A percentile compares a stretch with the other conserved stretches of the same genome.
Evolutionary conservation across 2,329 filamentous ascomycete genomes (phyloP).

Genomic region (Nannizzia gypsea): DNA sequence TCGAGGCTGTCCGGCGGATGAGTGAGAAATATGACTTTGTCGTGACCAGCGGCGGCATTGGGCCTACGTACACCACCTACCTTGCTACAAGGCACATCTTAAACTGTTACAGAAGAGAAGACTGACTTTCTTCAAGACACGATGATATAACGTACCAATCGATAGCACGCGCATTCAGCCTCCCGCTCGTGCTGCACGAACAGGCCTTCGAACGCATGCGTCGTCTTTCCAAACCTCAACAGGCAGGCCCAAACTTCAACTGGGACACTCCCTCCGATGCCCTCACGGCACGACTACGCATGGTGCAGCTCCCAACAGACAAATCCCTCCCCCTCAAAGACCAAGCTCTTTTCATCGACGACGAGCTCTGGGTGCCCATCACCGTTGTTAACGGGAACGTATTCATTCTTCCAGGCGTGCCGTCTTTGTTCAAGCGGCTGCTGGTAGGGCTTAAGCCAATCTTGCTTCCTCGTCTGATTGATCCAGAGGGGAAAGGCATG

Average conservation of each 20-base stretch:
- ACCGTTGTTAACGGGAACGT: slow-evolving; percentile 83
- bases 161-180: slow-evolving; percentile 76
- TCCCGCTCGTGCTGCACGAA: slow-evolving; percentile 66
- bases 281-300: slow-evolving; percentile 70
- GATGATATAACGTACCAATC: slow-evolving; percentile 96
- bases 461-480: slow-evolving; percentile 57
- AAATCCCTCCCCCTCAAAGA: slow-evolving; percentile 50
- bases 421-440: slow-evolving; percentile 67
- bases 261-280: slow-evolving; percentile 75
- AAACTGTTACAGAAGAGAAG: not conserved
- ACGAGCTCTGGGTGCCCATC: slow-evolving; percentile 85
- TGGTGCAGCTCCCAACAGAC: slow-evolving; percentile 79
- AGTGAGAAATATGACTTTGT: slow-evolving; percentile 85
- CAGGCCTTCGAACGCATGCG: slow-evolving; percentile 75
- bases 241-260: slow-evolving; percentile 61
- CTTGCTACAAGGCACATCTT: not conserved
- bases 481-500: slow-evolving; percentile 72
- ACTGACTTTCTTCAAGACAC: slow-evolving; percentile 47
- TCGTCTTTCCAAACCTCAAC: slow-evolving; percentile 59
- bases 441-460: slow-evolving; percentile 63
- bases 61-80: slow-evolving; percentile 56
- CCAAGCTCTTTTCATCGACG: slow-evolving; percentile 66
- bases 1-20: slow-evolving; percentile 79
- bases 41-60: slow-evolving; percentile 89
- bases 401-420: slow-evolving; percentile 85